Conservation (phyloP, 345 rosid genomes). For the Garcia nutans region DNA sequence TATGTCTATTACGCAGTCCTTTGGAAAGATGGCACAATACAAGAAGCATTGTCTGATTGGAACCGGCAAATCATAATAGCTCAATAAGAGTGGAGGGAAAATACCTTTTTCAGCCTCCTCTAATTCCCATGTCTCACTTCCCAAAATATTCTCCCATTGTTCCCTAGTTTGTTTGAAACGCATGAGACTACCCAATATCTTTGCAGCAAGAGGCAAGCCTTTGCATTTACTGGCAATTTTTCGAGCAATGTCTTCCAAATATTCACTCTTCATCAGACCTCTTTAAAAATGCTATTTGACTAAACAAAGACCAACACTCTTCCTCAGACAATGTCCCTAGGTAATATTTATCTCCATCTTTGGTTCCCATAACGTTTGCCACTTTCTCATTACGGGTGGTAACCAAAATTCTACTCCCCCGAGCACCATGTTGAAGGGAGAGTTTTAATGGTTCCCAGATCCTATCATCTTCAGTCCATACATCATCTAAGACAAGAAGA, state of each 20-base stretch:
- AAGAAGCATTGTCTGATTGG: not conserved
- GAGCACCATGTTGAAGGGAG: not conserved
- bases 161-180: not conserved
- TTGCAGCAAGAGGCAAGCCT: conserved; percentile 6
- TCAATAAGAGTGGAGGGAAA: conserved; percentile 9
- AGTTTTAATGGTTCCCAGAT: not conserved
- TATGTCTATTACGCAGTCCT: not conserved
- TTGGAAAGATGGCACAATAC: conserved; percentile 8
- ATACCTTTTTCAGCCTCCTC: conserved; percentile 12
- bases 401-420: not conserved
- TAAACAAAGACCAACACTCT: not conserved
- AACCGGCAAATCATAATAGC: not conserved
- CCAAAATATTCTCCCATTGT: conserved; percentile 21
- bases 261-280: rapidly evolving
- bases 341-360: too few species aligned
- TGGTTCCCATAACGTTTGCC: not conserved
- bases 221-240: not conserved
- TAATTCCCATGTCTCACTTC: conserved; percentile 8
- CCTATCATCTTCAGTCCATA: not conserved
- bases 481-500: conserved; percentile 4
- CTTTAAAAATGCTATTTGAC: not conserved
- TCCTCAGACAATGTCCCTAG: not conserved
- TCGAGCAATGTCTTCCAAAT: not conserved
- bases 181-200: conserved; percentile 2
- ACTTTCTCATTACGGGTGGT: not conserved